Base-by-base conservation (phyloP, 345 rosid species). In the Cardamine occulta region DNA sequence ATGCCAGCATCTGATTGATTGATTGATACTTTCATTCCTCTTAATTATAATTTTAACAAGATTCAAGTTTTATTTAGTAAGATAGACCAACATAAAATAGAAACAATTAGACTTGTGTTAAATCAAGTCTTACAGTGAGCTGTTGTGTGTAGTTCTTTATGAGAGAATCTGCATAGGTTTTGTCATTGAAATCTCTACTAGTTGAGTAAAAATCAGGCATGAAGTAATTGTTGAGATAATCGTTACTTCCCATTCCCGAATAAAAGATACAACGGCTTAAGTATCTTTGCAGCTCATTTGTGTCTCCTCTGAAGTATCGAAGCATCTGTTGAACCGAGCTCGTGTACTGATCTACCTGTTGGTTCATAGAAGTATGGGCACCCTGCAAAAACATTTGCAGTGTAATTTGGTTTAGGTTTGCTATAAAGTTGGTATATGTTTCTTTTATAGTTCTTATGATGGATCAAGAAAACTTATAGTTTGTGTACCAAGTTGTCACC, bases 181-280 rank as follows among this genome's bases (percentile, higher is more conserved):
- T 70, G 19, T 85, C 18, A 18, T 85, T 88, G 83, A 31, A 93
- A 32, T 83, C 76, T 0, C 85, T 84, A 57, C 88, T 68, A 1
- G 94, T 88, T 29, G 91, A 56, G 75, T 91, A 89, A 84, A 89
- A 91, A 34, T 58, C 72, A 2, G 97, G 83, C 97, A 93, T 91
- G 67, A 89, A 93, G 68, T 93, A 91, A 74, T 93, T 93, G 67
- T 91, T 93, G 55, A 93, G 89, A 54, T 93, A 93, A 66, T 93
- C 97, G 68, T 93, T 93, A 63, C 98, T 93, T 63, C 96, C 98
- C 87, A 93, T 61, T 23, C 97, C 98, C 0, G 86, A 81, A 55
- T 88, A 93, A 80, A 80, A 68, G 18, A 93, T 83, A 84, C 98
- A 93, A 68, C 82, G 85, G 81, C 87, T 73, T 5, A 93, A 76